phyloP scores from a whole-genome alignment of 805 yeast species.

The Yarrowia porcina region DNA sequence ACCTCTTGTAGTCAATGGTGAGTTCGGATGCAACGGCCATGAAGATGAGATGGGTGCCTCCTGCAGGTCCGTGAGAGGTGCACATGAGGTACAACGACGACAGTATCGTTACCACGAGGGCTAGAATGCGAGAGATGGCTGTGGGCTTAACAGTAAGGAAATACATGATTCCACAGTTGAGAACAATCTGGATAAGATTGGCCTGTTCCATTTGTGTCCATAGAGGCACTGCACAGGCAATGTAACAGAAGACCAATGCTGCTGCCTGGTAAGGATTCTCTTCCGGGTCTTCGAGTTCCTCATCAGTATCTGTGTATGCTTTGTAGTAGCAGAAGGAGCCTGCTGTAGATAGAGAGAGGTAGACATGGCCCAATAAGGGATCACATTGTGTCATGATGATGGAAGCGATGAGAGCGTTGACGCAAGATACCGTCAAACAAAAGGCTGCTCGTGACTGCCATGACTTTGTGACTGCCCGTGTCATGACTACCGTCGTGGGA shows the following conservation, averaged over 20 bases:
- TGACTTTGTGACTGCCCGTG: neutral
- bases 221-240: neutral
- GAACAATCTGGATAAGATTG: neutral
- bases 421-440: neutral
- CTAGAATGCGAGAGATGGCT: neutral
- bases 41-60: neutral
- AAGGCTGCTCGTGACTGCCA: neutral
- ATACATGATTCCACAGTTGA: constrained; percentile 1
- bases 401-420: neutral
- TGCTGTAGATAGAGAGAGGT: neutral
- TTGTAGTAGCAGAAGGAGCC: neutral
- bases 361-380: neutral
- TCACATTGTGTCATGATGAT: neutral
- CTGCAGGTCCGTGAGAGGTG: neutral
- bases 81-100: constrained; percentile 7
- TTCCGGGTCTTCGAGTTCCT: neutral
- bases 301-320: neutral
- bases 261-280: neutral
- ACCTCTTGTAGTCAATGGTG: neutral
- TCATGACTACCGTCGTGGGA: neutral
- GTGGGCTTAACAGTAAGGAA: neutral
- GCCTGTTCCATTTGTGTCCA: neutral
- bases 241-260: neutral
- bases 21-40: neutral
- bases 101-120: neutral